phyloP scores from a whole-genome alignment of 345 rosid genomes.

The Lepidium sativum region DNA sequence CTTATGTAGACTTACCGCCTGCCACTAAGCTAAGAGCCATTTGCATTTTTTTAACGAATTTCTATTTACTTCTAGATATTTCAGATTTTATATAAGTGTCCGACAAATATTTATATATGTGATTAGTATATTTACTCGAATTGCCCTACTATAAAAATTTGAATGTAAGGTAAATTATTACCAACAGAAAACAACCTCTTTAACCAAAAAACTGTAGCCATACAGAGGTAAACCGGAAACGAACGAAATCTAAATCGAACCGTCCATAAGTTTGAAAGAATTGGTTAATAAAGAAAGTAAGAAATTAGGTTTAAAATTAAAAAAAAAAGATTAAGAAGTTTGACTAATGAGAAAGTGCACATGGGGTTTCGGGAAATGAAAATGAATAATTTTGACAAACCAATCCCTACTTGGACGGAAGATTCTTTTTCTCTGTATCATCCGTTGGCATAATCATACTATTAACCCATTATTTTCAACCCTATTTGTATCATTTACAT shows the following conservation, averaged over 20 bases:
- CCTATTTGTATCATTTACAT: slow-evolving; percentile 7
- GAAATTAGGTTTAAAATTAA: not conserved
- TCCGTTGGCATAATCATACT: slow-evolving; percentile 12
- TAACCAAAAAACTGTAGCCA: not conserved
- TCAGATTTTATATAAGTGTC: too few relatives aligned
- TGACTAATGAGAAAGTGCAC: slow-evolving; percentile 26
- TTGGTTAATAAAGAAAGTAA: not conserved
- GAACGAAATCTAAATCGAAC: not conserved
- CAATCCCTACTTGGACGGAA: slow-evolving; percentile 24
- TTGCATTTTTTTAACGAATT: too few relatives aligned
- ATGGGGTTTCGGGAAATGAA: slow-evolving; percentile 19
- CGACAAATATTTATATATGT: too few relatives aligned
- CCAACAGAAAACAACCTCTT: not conserved
- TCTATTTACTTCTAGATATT: too few relatives aligned
- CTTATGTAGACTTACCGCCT: too few relatives aligned
- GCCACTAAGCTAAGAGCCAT: too few relatives aligned
- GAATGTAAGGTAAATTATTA: not conserved
- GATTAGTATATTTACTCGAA: too few relatives aligned
- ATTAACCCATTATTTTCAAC: not conserved
- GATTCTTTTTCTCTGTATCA: slow-evolving; percentile 23
- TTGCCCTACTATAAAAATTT: too few relatives aligned
- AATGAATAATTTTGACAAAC: slow-evolving; percentile 10
- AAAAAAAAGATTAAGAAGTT: not conserved
- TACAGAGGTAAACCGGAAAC: not conserved
- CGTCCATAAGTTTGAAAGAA: not conserved